Conservation (phyloP, 2,329 filamentous ascomycete genomes). For the Chaetothyriales sp. region DNA sequence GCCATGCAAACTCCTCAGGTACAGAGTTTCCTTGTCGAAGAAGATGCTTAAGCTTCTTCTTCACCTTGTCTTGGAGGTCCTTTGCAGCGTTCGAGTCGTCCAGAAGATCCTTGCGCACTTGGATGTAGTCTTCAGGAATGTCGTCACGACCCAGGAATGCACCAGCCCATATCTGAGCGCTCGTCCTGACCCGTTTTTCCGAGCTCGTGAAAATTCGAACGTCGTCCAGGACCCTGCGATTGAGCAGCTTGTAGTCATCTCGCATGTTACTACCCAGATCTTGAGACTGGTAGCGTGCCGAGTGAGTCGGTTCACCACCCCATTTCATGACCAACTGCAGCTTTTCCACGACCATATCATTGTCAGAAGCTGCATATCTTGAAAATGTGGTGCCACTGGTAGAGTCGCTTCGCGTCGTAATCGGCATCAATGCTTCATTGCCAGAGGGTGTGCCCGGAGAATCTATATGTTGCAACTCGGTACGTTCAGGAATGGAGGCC, state of each 20-base stretch:
- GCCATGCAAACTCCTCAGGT: constrained; percentile 96
- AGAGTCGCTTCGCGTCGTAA: constrained; percentile 60
- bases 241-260: constrained; percentile 84
- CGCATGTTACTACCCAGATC: constrained; percentile 92
- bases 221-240: constrained; percentile 79
- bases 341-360: constrained; percentile 87
- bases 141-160: constrained; percentile 82
- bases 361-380: constrained; percentile 81
- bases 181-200: constrained; percentile 83
- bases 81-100: constrained; percentile 98
- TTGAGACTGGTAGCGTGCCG: constrained; percentile 86
- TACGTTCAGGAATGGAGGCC: constrained; percentile 5
- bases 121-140: constrained; percentile 70
- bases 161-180: constrained; percentile 82
- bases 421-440: constrained; percentile 25
- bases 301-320: constrained; percentile 96
- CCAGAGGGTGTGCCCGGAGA: constrained; percentile 3
- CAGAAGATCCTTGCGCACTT: constrained; percentile 79
- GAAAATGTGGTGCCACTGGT: constrained; percentile 83
- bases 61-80: constrained; percentile 98
- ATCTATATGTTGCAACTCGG: background rate
- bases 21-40: constrained; percentile 84
- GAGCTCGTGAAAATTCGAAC: constrained; percentile 93
- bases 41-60: constrained; percentile 94
- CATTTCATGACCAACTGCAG: constrained; percentile 96